Evolutionary conservation across 75 land plant species (phyloP).

Genomic region (Pseudotsuga menziesii): DNA sequence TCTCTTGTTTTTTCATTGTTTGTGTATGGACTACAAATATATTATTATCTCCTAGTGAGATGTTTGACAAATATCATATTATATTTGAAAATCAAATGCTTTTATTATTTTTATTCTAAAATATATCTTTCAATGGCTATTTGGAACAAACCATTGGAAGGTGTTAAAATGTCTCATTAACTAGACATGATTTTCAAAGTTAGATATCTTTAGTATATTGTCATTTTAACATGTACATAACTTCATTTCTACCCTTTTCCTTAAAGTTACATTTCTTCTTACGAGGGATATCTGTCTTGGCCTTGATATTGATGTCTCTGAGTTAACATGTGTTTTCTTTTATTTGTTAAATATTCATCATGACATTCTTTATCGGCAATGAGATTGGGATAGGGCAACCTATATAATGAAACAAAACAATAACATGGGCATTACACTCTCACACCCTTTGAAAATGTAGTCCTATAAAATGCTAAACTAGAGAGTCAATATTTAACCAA

Average conservation of each 20-base stretch:
- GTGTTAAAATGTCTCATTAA: not conserved
- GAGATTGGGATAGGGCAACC: no score
- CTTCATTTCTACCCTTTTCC: not conserved
- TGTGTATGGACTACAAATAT: not conserved
- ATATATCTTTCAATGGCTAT: not conserved
- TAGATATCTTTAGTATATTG: not conserved
- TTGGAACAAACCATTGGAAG: not conserved
- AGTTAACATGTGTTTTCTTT: not conserved
- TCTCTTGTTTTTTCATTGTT: not conserved
- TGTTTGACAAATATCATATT: not conserved
- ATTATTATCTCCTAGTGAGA: no score
- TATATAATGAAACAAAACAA: no score
- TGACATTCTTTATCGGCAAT: no score
- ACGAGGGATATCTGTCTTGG: no score
- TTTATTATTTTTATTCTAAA: not conserved
- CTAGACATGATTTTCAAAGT: not conserved
- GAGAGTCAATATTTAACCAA: no score
- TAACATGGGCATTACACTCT: no score
- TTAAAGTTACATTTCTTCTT: not conserved
- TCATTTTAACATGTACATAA: not conserved
- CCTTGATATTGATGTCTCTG: not conserved
- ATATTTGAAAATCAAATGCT: not conserved
- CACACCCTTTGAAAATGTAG: no score
- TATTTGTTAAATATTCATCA: no score
- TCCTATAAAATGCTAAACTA: no score